Evolutionary conservation across 208 protist species (phyloP), one percentile per base, ranked within the genome.

Genomic region (Phytomonas sp.): DNA sequence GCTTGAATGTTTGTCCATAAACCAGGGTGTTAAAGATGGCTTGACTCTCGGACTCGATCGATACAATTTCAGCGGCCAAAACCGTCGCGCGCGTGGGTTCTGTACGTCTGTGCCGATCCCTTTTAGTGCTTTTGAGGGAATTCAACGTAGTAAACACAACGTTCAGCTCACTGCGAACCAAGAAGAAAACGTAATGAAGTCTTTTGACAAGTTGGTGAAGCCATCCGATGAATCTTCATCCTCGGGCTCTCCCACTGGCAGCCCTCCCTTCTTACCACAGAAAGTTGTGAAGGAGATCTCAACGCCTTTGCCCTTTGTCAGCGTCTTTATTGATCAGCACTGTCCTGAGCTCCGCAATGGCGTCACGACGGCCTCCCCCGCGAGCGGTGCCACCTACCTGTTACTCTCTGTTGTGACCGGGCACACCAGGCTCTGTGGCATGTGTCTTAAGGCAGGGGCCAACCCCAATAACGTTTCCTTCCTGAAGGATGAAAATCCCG

Each of bases 391-490:
- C 29, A 93, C 90, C 23, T 92, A 88, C 64, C 80, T 95, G 19
- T 67, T 95, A 29, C 75, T 95, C 2, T 80, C 85, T 52, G 86
- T 89, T 52, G 81, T 95, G 69, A 91, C 86, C 0, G 87, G 90
- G 23, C 75, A 92, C 75, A 77, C 72, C 30, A 81, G 82, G 32
- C 76, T 93, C 34, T 87, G 83, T 52, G 63, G 69, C 32, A 82
- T 82, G 63, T 93, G 90, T 69, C 77, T 95, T 33, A 81, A 89
- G 59, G 77, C 82, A 31, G 87, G 83, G 33, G 86, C 90, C n/a
- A 89, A 93, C 76, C 83, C 87, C n/a, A 95, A 95, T 72, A 84
- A 85, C 64, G 87, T 92, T 76, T 75, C 78, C 29, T 95, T 95
- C 65, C 76, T 95, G 62, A 79, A 74, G 36, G 86, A 93, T 45